These are phyloP conservation scores for Ascosphaera aggregata DNA, from an alignment of 2,329 filamentous ascomycete genomes.

Conservation along the genomic window DNA sequence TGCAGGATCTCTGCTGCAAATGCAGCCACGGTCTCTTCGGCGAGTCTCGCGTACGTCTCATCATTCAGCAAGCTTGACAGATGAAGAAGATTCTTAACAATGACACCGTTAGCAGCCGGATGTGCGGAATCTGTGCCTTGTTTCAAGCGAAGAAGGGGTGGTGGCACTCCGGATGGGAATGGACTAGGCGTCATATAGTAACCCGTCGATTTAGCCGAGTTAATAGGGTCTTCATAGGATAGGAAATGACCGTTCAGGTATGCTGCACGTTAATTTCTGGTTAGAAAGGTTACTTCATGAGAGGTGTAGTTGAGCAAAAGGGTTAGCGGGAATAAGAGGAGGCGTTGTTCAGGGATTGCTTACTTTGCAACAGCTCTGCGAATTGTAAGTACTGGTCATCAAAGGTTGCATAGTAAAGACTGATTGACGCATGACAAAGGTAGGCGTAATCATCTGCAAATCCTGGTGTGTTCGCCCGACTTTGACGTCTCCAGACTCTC, in stretches of 20 bases:
- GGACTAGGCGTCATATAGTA: conserved; percentile 20
- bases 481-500: conserved; percentile 45
- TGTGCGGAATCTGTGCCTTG: conserved; percentile 86
- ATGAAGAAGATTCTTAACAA: conserved; percentile 69
- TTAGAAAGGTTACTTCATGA: conserved; percentile 3
- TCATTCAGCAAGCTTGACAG: conserved; percentile 48
- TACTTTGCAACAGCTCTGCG: conserved; percentile 58
- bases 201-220: conserved; percentile 14
- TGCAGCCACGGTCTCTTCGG: conserved; percentile 51
- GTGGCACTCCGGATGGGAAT: conserved; percentile 35
- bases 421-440: conserved; percentile 56
- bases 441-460: conserved; percentile 95
- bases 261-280: conserved; percentile 21
- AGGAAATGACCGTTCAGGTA: conserved; percentile 58
- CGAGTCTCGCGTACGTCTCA: conserved; percentile 37
- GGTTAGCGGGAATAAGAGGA: neutral
- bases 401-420: conserved; percentile 63
- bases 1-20: conserved; percentile 86
- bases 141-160: conserved; percentile 58
- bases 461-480: conserved; percentile 39
- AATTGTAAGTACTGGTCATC: conserved; percentile 55
- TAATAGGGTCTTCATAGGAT: conserved; percentile 26
- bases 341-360: conserved; percentile 9
- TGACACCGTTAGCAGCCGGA: conserved; percentile 71
- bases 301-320: neutral